Conservation (phyloP, 2,329 filamentous ascomycete genomes). For the Colletotrichum tropicale region DNA sequence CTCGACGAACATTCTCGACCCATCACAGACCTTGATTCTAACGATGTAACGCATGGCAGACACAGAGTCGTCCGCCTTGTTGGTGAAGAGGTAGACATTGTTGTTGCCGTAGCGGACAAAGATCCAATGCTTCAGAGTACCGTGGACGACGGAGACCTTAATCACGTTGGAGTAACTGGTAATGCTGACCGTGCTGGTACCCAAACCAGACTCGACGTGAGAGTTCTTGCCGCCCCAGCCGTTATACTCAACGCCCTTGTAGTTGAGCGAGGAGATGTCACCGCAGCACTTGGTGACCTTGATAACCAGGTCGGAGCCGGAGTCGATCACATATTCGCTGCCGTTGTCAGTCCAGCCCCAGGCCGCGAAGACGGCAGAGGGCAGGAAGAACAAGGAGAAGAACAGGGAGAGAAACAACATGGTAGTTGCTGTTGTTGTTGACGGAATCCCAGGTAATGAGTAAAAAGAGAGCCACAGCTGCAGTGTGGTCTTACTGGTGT, state of each 20-base stretch:
- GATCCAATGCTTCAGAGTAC: constrained; percentile 38
- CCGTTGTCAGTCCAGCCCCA: constrained; percentile 43
- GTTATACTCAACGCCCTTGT: constrained; percentile 35
- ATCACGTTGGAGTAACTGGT: constrained; percentile 33
- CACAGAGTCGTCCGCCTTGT: constrained; percentile 41
- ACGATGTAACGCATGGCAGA: constrained; percentile 43
- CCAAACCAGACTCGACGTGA: constrained; percentile 35
- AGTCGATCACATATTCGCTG: constrained; percentile 41
- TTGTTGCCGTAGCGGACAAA: constrained; percentile 36
- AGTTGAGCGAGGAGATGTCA: constrained; percentile 37
- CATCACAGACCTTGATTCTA: constrained; percentile 26
- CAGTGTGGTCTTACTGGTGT: not conserved
- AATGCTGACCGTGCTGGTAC: constrained; percentile 34
- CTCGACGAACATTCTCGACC: not conserved
- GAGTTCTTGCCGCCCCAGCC: constrained; percentile 32
- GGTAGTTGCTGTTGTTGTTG: not conserved
- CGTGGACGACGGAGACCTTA: constrained; percentile 36
- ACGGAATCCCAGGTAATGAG: not conserved
- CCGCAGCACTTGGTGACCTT: constrained; percentile 38
- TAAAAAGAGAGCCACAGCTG: not conserved
- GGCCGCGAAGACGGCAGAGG: constrained; percentile 34
- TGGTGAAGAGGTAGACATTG: constrained; percentile 46
- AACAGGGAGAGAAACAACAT: constrained; percentile 32
- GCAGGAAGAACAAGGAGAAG: constrained; percentile 29
- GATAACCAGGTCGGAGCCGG: constrained; percentile 34